Base-by-base conservation (phyloP, 148 eudicot species). In the Heliamphora exappendiculata region DNA sequence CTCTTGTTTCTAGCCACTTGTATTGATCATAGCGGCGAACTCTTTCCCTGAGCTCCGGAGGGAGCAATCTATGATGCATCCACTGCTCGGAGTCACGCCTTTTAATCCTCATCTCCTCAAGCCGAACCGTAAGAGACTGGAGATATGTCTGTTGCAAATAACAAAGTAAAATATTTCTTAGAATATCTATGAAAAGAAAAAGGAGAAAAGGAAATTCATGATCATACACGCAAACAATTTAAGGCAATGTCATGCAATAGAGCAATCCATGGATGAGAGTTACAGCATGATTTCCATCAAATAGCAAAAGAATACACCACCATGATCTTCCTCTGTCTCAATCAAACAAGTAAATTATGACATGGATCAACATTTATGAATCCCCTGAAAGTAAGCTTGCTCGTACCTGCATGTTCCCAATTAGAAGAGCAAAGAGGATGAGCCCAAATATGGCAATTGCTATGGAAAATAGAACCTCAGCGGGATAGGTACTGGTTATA, bases 321-420 rank as follows among this genome's bases (percentile, higher is more conserved):
- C 26, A 17, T 4, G 47, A 55, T 22, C 31, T 73, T 55, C 13
- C 11, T 24, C 54, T 1, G 13, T 13, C 33, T 19, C 33, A 67
- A 67, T 45, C 11, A 14, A 45, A 36, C 7, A 55, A 34, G 51
- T 36, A 29, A 57, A 73, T 73, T 57, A 3, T 36, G 39, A 7
- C 33, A 57, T 8, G 2, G 34, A 55, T 26, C 4, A 57, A 57
- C 33, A 29, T 74, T 9, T 9, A 60, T 60, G 28, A 41, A 59
- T 9, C 19, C 39, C 31, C 20, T n/a, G 28, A 5, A 37, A 29
- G n/a, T 7, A 4, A 28, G 37, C 74, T 41, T 50, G 65, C 62
- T 36, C 74, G 36, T 5, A 88, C 91, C 88, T 88, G 91, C 91
- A 88, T 88, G 82, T 88, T 88, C 63, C 91, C 91, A 69, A 88